Conservation (phyloP, 805 yeast species). For the Saturnispora kantuleensis region DNA sequence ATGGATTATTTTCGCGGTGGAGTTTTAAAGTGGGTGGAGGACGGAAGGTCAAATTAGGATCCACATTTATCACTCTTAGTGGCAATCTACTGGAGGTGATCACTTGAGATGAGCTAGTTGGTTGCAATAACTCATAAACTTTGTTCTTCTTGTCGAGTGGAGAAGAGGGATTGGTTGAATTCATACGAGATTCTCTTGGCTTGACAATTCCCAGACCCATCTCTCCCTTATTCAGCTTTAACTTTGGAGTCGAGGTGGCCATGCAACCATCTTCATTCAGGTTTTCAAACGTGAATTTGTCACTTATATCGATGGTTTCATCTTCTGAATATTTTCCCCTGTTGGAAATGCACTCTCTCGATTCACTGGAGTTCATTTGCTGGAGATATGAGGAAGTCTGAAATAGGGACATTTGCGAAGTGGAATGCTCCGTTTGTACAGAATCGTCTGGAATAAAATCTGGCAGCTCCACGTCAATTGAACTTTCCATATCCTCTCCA, state of each 20-base stretch:
- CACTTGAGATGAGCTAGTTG: background rate
- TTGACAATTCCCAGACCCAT: background rate
- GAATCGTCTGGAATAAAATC: background rate
- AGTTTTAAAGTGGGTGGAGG: background rate
- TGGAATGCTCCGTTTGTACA: background rate
- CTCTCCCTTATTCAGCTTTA: background rate
- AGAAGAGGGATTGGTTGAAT: background rate
- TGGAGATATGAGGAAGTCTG: slow-evolving; percentile 2
- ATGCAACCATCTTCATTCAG: background rate
- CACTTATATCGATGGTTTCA: background rate
- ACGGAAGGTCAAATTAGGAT: too few species aligned
- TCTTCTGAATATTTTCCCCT: background rate
- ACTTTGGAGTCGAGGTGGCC: background rate
- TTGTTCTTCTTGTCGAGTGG: background rate
- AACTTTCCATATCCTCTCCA: background rate
- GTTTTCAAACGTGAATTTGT: background rate
- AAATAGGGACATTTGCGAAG: background rate
- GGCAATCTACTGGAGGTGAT: background rate
- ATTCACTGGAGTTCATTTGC: background rate
- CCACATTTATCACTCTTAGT: background rate
- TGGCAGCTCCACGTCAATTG: background rate
- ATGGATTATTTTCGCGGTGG: background rate
- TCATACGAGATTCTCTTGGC: background rate
- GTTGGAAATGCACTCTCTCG: background rate
- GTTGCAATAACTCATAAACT: background rate